Conservation (phyloP, 192 early-diverging fungal species). For the Allomyces javanicus region DNA sequence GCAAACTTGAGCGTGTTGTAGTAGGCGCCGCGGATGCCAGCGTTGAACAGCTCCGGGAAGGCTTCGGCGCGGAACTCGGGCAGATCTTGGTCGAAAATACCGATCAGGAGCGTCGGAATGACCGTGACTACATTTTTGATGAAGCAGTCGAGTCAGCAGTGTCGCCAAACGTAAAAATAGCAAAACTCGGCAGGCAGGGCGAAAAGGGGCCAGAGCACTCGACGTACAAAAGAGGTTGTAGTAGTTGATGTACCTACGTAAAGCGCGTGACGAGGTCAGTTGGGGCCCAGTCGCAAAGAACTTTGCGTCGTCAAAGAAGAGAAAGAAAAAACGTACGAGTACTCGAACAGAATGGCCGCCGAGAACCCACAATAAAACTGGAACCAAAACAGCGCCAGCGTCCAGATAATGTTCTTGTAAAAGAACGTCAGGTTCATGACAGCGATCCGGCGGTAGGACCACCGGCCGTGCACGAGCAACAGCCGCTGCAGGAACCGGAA, state of each 20-base stretch:
- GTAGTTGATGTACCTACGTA: slow-evolving; percentile 41
- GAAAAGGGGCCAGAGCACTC: slow-evolving; percentile 25
- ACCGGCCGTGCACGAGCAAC: slow-evolving; percentile 83
- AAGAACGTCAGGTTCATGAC: slow-evolving; percentile 83
- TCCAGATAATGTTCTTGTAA: slow-evolving; percentile 91
- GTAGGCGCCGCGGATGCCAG: slow-evolving; percentile 46
- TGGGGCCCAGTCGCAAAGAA: too few species aligned
- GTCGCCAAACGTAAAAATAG: slow-evolving; percentile 1
- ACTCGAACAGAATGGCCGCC: slow-evolving; percentile 59
- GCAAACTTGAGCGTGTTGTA: slow-evolving; percentile 57
- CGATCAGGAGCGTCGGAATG: slow-evolving; percentile 8
- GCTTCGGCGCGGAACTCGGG: slow-evolving; percentile 37
- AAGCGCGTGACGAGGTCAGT: too few species aligned
- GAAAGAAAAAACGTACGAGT: slow-evolving; percentile 16
- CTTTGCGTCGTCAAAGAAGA: too few species aligned
- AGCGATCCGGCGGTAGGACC: slow-evolving; percentile 67
- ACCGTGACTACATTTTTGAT: slow-evolving; percentile 5
- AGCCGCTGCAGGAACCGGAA: slow-evolving; percentile 69
- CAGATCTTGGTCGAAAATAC: slow-evolving; percentile 73
- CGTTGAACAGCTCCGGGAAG: slow-evolving; percentile 63
- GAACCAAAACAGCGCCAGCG: slow-evolving; percentile 71
- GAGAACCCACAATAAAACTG: slow-evolving; percentile 77
- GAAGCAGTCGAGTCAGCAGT: background rate
- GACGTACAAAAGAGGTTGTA: slow-evolving; percentile 77
- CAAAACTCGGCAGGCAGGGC: background rate